phyloP scores from a whole-genome alignment of 768 basidiomycete species.

The Mycena polygramma region DNA sequence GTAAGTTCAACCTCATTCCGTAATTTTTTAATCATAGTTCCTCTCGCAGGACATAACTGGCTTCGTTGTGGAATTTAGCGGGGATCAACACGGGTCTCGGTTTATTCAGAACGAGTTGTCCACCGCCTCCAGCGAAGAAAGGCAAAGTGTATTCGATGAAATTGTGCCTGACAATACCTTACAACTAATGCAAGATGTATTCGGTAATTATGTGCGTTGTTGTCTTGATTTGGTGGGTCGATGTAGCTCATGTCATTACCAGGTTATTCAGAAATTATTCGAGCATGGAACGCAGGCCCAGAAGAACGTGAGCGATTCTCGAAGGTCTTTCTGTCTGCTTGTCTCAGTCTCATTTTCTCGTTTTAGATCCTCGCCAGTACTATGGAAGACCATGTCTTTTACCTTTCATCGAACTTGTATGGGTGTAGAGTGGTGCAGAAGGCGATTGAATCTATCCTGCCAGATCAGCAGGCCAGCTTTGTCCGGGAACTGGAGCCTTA shows the following conservation, averaged over 20 bases:
- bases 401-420: slow-evolving; percentile 91
- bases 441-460: slow-evolving; percentile 86
- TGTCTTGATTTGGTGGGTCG: not conserved
- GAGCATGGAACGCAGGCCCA: slow-evolving; percentile 87
- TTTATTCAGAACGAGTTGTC: slow-evolving; percentile 94
- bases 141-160: slow-evolving; percentile 86
- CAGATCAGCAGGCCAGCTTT: slow-evolving; percentile 82
- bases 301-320: slow-evolving; percentile 53
- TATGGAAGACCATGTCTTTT: slow-evolving; percentile 84
- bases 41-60: slow-evolving; percentile 83
- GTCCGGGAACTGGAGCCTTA: slow-evolving; percentile 85
- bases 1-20: slow-evolving; percentile 55
- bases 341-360: too few relatives aligned
- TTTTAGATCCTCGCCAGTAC: slow-evolving; percentile 63
- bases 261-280: slow-evolving; percentile 96
- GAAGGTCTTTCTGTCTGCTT: too few relatives aligned
- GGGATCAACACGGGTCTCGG: slow-evolving; percentile 97
- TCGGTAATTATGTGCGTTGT: slow-evolving; percentile 90
- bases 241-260: slow-evolving; percentile 27
- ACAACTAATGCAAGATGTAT: slow-evolving; percentile 90
- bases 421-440: slow-evolving; percentile 97
- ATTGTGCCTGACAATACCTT: slow-evolving; percentile 83
- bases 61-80: slow-evolving; percentile 90
- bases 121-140: slow-evolving; percentile 81
- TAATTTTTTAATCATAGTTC: not conserved